phyloP scores from a whole-genome alignment of 192 early-diverging fungal genomes.

The Mortierella hygrophila region DNA sequence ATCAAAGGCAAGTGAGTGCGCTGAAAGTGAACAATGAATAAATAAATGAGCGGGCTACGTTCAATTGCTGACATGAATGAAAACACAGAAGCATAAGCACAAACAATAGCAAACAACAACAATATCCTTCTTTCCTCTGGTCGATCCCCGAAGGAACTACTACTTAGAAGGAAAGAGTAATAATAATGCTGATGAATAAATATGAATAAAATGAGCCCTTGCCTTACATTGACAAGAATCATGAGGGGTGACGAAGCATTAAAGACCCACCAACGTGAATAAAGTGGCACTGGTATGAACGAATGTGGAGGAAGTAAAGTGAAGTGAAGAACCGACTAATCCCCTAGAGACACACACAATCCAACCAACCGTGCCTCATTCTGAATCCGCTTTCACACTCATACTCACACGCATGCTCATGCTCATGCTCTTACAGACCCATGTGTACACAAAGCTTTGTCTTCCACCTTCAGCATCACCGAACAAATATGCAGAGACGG shows the following conservation, averaged over 20 bases:
- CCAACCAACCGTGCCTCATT: too few species aligned
- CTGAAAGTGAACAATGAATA: not conserved
- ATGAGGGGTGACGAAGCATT: constrained; percentile 3
- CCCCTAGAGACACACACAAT: too few species aligned
- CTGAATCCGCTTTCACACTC: too few species aligned
- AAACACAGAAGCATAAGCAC: not conserved
- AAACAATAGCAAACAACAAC: not conserved
- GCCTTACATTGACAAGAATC: not conserved
- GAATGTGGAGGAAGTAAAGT: not conserved
- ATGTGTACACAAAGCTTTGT: too few species aligned
- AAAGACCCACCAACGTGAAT: not conserved
- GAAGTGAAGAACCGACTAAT: not conserved
- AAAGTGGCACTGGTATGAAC: not conserved
- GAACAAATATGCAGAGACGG: too few species aligned
- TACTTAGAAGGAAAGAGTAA: not conserved
- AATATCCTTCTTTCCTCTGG: not conserved
- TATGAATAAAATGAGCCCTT: not conserved
- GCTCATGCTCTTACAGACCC: too few species aligned
- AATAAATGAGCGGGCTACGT: not conserved
- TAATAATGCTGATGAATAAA: constrained; percentile 9
- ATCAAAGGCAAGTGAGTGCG: too few species aligned
- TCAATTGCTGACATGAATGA: not conserved
- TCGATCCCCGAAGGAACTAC: not conserved
- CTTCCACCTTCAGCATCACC: too few species aligned
- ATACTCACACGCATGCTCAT: too few species aligned